Base-by-base conservation (phyloP, 208 protist genomes). In the Trypanosoma lewisi region DNA sequence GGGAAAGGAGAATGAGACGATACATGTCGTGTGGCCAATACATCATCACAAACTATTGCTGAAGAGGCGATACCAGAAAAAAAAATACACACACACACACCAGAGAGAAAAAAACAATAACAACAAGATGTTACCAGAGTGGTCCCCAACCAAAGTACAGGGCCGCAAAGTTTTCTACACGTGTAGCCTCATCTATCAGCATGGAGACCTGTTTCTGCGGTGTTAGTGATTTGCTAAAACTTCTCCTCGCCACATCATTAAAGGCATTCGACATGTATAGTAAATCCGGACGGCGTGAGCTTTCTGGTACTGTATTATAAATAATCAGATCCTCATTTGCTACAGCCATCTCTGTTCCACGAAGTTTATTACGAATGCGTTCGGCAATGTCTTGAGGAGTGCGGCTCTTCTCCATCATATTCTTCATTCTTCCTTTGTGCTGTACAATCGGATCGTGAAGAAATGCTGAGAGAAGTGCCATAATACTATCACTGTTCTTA, bases 401-500 rank as follows among this genome's bases (percentile, higher is more conserved):
- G 49, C 87, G 85, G 48, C 83, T 83, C 82, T 87, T 90, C 78
- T 93, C 80, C 82, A 89, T 96, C 73, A 77, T 99, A 80, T 77
- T 99, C 79, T 99, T 98, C 99, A 89, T 98, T 97, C 99, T 93
- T n/a, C 87, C 87, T 61, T 94, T 93, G 74, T 93, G 87, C 77
- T 92, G 87, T 67, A 99, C 98, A 21, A 99, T 94, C 16, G 99
- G 98, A 83, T 99, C 99, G 84, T 99, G 95, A 31, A 99, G 96
- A 74, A 99, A 99, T 21, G 99, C 98, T 61, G 99, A 99, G 11
- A 99, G 95, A 25, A 99, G 91, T 14, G 98, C 97, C 93, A 99
- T 99, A 25, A 99, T 89, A 63, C 83, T 97, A 66, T 99, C 98
- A 51, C 98, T 98, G 78, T 99, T 96, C 21, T 96, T 80, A 39